Evolutionary conservation across 2,329 filamentous ascomycete species (phyloP).

Genomic region (Diaporthe capsici): DNA sequence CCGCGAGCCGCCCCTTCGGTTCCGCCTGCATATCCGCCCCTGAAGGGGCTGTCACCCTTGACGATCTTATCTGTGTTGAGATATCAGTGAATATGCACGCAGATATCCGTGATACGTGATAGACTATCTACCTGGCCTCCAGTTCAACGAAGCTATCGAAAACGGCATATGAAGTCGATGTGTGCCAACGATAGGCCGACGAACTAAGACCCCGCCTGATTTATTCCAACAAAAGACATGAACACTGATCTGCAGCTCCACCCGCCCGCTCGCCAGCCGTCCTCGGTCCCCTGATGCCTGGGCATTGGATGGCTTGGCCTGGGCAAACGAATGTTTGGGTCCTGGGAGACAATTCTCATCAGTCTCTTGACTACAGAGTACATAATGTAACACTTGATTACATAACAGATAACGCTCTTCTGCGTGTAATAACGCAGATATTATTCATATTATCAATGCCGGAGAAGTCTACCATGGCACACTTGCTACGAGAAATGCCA

Average conservation of each 20-base stretch:
- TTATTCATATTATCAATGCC: neutral
- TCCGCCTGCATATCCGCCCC: conserved; percentile 29
- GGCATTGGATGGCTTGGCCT: neutral
- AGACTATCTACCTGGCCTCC: neutral
- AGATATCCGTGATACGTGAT: neutral
- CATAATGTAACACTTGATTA: neutral
- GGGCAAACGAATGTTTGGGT: neutral
- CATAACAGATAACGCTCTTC: neutral
- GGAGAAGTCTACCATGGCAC: neutral
- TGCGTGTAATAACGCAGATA: neutral
- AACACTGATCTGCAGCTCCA: conserved; percentile 20
- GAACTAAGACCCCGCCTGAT: neutral
- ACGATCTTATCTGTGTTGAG: conserved; percentile 9
- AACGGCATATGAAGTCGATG: neutral
- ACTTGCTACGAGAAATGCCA: neutral
- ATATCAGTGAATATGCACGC: neutral
- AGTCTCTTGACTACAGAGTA: neutral
- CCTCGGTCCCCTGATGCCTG: neutral
- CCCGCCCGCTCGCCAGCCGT: neutral
- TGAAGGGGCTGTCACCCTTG: conserved; percentile 20
- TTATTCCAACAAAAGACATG: neutral
- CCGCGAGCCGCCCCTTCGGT: conserved; percentile 24
- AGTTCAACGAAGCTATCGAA: neutral
- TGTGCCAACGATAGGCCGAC: neutral
- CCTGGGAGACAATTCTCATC: neutral